These are phyloP conservation scores for Rhizophagus clarus DNA, from an alignment of 192 early-diverging fungal species.

Conservation along the genomic window DNA sequence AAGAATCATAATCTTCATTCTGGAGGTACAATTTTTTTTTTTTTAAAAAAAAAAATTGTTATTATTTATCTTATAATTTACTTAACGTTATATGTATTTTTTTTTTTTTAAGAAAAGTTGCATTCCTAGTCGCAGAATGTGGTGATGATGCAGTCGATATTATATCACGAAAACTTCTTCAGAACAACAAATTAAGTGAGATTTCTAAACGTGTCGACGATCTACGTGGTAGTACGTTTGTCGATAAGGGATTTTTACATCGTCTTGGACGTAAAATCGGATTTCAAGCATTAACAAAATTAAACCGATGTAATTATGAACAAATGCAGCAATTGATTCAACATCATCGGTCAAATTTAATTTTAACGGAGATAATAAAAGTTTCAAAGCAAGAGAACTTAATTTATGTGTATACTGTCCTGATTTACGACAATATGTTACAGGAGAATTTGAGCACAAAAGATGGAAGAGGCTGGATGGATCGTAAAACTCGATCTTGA, in stretches of 20 bases:
- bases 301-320: conserved; percentile 4
- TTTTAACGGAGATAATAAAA: not conserved
- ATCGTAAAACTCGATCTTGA: conserved; percentile 43
- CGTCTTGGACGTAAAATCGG: conserved; percentile 1
- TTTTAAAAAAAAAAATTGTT: not conserved
- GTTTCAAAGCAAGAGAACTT: not conserved
- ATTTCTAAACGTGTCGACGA: not conserved
- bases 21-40: conserved; percentile 1
- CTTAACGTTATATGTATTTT: too few relatives aligned
- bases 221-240: conserved; percentile 1
- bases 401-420: not conserved
- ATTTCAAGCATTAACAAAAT: not conserved
- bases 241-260: not conserved
- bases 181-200: not conserved
- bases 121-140: conserved; percentile 17
- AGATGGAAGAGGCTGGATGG: conserved; percentile 47
- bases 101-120: not conserved
- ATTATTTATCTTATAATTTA: too few relatives aligned
- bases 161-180: not conserved
- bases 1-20: not conserved
- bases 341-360: not conserved
- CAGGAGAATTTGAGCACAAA: not conserved
- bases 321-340: conserved; percentile 3
- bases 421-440: not conserved
- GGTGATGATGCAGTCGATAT: conserved; percentile 8